phyloP scores from a whole-genome alignment of 2,329 filamentous ascomycete genomes.

The Sporothrix luriei region DNA sequence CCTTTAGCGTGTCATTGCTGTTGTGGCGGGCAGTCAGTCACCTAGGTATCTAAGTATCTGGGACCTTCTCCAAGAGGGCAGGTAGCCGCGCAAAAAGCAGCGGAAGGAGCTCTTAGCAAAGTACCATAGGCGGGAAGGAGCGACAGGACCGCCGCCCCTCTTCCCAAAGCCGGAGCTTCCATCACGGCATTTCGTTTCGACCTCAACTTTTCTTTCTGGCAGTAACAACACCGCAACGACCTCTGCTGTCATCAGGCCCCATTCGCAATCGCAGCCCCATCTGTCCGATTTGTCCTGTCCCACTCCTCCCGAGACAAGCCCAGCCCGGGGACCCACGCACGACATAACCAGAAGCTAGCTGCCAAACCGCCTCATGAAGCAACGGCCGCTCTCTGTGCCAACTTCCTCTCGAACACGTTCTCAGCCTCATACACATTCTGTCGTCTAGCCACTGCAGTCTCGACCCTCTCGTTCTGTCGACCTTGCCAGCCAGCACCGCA shows the following conservation, averaged over 20 bases:
- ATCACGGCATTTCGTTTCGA: not conserved
- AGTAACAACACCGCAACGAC: not conserved
- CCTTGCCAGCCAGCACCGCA: not conserved
- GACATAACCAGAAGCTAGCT: not conserved
- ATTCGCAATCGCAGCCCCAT: conserved; percentile 8
- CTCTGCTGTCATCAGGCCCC: not conserved
- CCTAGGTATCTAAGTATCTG: too few species aligned
- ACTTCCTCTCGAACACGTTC: not conserved
- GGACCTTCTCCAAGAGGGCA: conserved; percentile 7
- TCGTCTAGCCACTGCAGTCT: too few species aligned
- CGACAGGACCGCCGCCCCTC: not conserved
- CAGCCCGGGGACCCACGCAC: not conserved
- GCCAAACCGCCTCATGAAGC: not conserved
- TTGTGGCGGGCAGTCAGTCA: not conserved
- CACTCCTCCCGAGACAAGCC: not conserved
- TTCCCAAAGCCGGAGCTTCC: not conserved
- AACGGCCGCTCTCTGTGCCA: not conserved
- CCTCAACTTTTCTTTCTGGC: not conserved
- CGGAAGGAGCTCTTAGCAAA: conserved; percentile 7
- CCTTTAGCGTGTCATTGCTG: conserved; percentile 19
- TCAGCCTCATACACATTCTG: not conserved
- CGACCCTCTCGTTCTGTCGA: not conserved
- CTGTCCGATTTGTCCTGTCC: conserved; percentile 10
- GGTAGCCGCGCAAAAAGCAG: not conserved
- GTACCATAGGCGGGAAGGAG: not conserved